Conservation (phyloP, 2,329 filamentous ascomycete species). For the Myotisia sp. region DNA sequence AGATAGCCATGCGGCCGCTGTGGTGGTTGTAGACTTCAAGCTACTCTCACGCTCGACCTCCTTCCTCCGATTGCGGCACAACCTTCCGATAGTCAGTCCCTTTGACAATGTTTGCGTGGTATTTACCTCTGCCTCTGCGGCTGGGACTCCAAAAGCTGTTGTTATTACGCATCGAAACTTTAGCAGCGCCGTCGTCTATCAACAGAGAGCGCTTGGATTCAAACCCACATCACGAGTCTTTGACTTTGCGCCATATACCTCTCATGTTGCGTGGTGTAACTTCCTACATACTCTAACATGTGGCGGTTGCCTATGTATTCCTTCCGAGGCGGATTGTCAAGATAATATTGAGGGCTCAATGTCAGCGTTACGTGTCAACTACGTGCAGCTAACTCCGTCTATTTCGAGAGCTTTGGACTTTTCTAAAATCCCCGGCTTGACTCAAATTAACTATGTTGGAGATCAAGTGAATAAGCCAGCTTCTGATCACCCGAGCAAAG, state of each 20-base stretch:
- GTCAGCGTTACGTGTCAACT: conserved; percentile 37
- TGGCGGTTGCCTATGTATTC: conserved; percentile 47
- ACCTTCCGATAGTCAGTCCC: conserved; percentile 7
- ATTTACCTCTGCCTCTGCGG: conserved; percentile 42
- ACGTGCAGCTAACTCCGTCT: conserved; percentile 45
- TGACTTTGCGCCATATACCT: conserved; percentile 26
- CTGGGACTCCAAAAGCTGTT: conserved; percentile 43
- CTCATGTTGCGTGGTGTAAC: conserved; percentile 55
- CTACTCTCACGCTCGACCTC: conserved; percentile 9
- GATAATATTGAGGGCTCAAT: conserved; percentile 39
- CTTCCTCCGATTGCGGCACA: neutral
- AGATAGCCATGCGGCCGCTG: conserved; percentile 4
- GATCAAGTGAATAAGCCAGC: conserved; percentile 31
- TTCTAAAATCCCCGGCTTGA: conserved; percentile 25
- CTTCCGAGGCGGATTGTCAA: conserved; percentile 35
- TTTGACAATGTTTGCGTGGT: conserved; percentile 39
- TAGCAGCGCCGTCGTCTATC: conserved; percentile 41
- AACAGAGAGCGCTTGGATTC: conserved; percentile 38
- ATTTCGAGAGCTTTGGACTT: conserved; percentile 36
- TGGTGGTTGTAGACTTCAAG: conserved; percentile 6
- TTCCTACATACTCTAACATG: conserved; percentile 49
- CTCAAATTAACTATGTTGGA: conserved; percentile 30
- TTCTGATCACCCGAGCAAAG: too few species aligned
- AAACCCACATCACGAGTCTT: conserved; percentile 41
- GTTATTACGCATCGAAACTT: conserved; percentile 48